Conservation (phyloP, 768 basidiomycete species). For the Megacollybia marginata region DNA sequence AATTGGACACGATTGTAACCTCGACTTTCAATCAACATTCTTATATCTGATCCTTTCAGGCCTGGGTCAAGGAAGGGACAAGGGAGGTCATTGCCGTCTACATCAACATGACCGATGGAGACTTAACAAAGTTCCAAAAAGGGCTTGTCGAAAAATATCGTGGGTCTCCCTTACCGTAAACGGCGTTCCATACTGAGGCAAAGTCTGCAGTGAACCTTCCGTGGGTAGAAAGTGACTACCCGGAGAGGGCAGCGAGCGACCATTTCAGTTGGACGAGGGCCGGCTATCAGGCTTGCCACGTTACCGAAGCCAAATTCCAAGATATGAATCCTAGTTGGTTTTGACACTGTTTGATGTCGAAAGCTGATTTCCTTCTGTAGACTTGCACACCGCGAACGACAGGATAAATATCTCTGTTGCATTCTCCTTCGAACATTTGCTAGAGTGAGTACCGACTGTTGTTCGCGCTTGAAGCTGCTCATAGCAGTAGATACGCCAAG, state of each 20-base stretch:
- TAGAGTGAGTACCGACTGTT: constrained; percentile 6
- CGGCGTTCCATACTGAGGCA: not conserved
- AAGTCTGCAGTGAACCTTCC: constrained; percentile 2
- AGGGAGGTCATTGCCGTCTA: constrained; percentile 7
- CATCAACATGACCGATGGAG: constrained; percentile 18
- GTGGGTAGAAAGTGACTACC: constrained; percentile 4
- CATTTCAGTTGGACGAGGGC: constrained; percentile 19
- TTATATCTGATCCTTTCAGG: constrained; percentile 1
- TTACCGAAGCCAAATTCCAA: constrained; percentile 12
- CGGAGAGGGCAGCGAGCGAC: constrained; percentile 12
- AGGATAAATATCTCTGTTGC: constrained; percentile 22
- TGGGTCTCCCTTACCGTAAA: too few relatives aligned
- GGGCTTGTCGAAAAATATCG: constrained; percentile 24
- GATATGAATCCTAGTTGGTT: constrained; percentile 18
- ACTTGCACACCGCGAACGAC: constrained; percentile 18
- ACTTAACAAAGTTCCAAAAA: constrained; percentile 27
- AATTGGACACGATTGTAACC: too few relatives aligned
- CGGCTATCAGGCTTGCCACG: constrained; percentile 16
- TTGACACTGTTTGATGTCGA: not conserved
- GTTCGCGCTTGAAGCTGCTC: not conserved
- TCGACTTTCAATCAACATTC: too few relatives aligned
- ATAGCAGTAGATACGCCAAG: constrained; percentile 6
- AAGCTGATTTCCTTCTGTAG: constrained; percentile 2
- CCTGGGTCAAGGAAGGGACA: constrained; percentile 11
- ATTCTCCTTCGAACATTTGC: constrained; percentile 25